A percentile compares a stretch with the other conserved stretches of the same genome.
phyloP scores from a whole-genome alignment of 2,329 filamentous ascomycete species.

The Alternaria sp. region DNA sequence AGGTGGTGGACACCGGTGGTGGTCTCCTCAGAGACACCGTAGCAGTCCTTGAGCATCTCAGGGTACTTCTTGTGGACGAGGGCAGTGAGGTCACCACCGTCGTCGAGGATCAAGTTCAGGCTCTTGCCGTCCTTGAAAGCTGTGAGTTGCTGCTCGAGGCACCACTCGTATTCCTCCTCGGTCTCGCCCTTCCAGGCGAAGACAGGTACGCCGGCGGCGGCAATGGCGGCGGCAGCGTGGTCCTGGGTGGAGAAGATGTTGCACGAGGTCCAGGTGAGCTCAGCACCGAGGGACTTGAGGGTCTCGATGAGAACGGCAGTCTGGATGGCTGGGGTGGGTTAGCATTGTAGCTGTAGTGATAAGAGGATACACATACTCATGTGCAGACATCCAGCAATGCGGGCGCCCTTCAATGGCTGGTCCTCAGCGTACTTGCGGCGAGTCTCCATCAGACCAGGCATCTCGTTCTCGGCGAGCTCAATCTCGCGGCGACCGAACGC shows the following conservation, averaged over 20 bases:
- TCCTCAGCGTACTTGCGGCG: constrained; percentile 88
- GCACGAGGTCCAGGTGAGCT: constrained; percentile 98
- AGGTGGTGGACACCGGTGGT: constrained; percentile 99
- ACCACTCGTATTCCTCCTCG: constrained; percentile 99
- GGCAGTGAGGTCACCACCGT: constrained; percentile 95
- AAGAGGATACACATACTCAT: constrained; percentile 70
- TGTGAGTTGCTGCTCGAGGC: constrained; percentile 94
- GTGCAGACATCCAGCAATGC: constrained; percentile 97
- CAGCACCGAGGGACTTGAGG: constrained; percentile 88
- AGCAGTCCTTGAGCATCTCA: constrained; percentile 98
- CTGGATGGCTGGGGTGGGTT: constrained; percentile 74
- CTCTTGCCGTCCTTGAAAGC: constrained; percentile 97
- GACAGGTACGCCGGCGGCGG: constrained; percentile 89
- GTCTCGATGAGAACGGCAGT: constrained; percentile 99
- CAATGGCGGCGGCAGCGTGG: constrained; percentile 97
- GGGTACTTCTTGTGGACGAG: constrained; percentile 99
- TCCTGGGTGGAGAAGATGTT: constrained; percentile 99
- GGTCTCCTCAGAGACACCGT: constrained; percentile 98
- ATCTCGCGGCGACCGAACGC: constrained; percentile 99
- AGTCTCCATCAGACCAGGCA: constrained; percentile 97
- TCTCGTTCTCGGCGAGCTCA: constrained; percentile 88
- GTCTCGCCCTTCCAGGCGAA: constrained; percentile 90
- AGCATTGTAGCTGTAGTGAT: constrained; percentile 5
- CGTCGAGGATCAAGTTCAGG: constrained; percentile 98
- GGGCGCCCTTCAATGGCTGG: constrained; percentile 92